Evolutionary conservation across 345 rosid species (phyloP).

Genomic region (Salix koriyanagi): DNA sequence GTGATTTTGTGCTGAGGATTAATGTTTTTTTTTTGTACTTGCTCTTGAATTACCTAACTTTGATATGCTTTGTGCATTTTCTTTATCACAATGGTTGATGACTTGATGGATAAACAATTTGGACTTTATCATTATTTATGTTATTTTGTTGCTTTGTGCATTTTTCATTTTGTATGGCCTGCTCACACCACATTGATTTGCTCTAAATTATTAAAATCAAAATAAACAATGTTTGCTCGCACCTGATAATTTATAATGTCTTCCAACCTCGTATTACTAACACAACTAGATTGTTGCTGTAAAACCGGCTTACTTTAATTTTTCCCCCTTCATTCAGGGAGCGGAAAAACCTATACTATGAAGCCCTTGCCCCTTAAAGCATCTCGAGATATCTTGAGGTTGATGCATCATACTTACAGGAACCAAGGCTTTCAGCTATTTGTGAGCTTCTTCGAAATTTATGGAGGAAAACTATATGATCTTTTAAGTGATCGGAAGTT

Average conservation of each 20-base stretch:
- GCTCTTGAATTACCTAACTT: background rate
- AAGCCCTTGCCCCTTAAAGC: constrained; percentile 95
- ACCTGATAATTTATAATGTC: background rate
- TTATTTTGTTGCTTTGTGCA: background rate
- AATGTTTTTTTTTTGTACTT: background rate
- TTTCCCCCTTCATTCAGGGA: constrained; percentile 48
- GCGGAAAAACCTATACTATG: constrained; percentile 97
- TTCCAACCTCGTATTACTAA: background rate
- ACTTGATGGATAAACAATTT: background rate
- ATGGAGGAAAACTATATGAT: constrained; percentile 92
- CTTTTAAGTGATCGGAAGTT: constrained; percentile 93
- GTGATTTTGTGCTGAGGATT: background rate
- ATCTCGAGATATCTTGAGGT: constrained; percentile 84
- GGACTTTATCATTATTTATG: too few relatives aligned
- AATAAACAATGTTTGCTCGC: background rate
- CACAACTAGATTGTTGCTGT: background rate
- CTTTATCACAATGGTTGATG: background rate
- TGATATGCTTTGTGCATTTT: background rate
- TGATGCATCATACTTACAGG: constrained; percentile 93
- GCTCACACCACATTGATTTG: background rate
- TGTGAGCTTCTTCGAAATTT: constrained; percentile 92
- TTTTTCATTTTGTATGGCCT: background rate
- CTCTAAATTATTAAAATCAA: background rate
- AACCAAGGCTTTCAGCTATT: constrained; percentile 91
- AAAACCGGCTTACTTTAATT: constrained; percentile 2